A percentile compares a stretch with the other conserved stretches of the same genome.
These are phyloP conservation scores for Monosporascus sp. DNA, from an alignment of 2,329 filamentous ascomycete genomes.

Conservation along the genomic window DNA sequence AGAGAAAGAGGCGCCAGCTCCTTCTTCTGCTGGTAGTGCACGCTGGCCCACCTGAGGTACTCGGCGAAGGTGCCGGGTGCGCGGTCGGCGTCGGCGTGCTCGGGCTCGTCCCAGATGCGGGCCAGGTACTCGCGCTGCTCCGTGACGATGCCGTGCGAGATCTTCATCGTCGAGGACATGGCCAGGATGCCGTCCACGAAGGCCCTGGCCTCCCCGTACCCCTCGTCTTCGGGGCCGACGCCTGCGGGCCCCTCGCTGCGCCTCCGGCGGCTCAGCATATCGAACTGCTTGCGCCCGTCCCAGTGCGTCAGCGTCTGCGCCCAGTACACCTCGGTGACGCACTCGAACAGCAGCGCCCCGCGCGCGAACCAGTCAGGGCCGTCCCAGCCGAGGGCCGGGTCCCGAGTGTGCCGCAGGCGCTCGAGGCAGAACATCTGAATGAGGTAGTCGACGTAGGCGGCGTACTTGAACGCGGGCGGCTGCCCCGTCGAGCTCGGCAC, in stretches of 20 bases:
- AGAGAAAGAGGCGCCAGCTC: slow-evolving; percentile 5
- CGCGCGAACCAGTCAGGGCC: neutral
- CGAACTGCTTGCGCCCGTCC: slow-evolving; percentile 4
- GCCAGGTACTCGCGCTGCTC: slow-evolving; percentile 19
- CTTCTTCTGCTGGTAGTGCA: slow-evolving; percentile 25
- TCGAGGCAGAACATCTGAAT: neutral
- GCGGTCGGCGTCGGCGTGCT: slow-evolving; percentile 24
- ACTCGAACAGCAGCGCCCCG: neutral
- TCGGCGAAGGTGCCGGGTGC: slow-evolving; percentile 26
- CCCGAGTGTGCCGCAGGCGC: neutral
- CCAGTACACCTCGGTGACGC: neutral
- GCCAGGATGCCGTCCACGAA: slow-evolving; percentile 24
- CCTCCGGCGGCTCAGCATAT: slow-evolving; percentile 4
- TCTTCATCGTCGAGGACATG: slow-evolving; percentile 25
- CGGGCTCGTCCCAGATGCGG: slow-evolving; percentile 19
- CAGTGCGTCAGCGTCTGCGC: neutral
- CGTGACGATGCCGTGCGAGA: slow-evolving; percentile 26
- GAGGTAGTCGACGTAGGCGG: neutral
- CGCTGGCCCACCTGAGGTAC: slow-evolving; percentile 25
- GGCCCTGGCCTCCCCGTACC: slow-evolving; percentile 9
- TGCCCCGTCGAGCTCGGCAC: neutral
- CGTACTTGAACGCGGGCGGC: neutral
- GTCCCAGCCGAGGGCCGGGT: neutral
- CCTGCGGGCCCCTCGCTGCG: slow-evolving; percentile 5
- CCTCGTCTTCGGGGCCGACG: slow-evolving; percentile 1